Base-by-base conservation (phyloP, 306 rosid genomes). In the Medicago ruthenica region DNA sequence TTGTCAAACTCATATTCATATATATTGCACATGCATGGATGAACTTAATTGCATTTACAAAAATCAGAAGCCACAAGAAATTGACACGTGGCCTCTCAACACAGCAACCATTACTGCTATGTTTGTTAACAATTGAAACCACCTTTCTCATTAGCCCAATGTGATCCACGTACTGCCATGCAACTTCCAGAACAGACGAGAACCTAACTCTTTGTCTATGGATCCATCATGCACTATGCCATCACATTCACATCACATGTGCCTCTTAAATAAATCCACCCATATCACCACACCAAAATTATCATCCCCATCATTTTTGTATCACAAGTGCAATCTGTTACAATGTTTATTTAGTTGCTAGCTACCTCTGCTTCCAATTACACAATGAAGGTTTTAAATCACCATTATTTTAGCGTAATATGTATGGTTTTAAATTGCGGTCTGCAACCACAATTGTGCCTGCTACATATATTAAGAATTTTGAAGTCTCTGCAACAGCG, bases 181-280 rank as follows among this genome's bases (percentile, higher is more conserved):
- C 69, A 63, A n/a, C 69, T 36, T 63, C 37, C 20, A 8, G 16
- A 63, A 63, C 69, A 37, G 48, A 63, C 48, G 7, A 63, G 17
- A 37, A 63, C 69, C 69, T 63, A 63, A 63, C 48, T 63, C 69
- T 63, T 63, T 63, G 69, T 63, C 69, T 37, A 63, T 37, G 13
- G 37, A 21, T 60, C 41, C 41, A 61, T 61, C 67, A 31, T 61
- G 9, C 41, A 27, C 9, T 60, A 60, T 27, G 66, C 34, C 42
- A 60, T 60, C 12, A 27, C 27, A 60, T 57, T 54, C 27, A 54
- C 16, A 22, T 24, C 67, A 62, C 69, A 63, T 63, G 69, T 63
- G 48, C 48, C 48, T 63, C 69, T 36, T 63, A 63, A 37, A 63
- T 63, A 55, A 9, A 55, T 58, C 17, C 15, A 9, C 37, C 62